phyloP scores from a whole-genome alignment of 768 basidiomycete species.

The Strobilomyces confusus region DNA sequence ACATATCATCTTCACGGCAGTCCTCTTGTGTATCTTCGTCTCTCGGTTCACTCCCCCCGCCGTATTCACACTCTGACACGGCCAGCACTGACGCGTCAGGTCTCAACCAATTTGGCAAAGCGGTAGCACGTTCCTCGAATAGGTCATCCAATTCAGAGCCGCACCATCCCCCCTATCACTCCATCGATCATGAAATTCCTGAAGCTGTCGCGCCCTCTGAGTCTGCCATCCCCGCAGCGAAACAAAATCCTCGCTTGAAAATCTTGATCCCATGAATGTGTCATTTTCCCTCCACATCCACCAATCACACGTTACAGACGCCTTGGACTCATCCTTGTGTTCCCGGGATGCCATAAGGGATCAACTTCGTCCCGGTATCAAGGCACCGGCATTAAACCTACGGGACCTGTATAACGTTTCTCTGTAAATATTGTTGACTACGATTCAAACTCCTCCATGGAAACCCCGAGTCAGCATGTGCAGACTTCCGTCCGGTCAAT shows the following conservation, averaged over 20 bases:
- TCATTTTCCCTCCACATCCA: neutral
- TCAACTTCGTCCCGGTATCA: slow-evolving; percentile 5
- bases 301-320: neutral
- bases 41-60: neutral
- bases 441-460: slow-evolving; percentile 1
- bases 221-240: neutral
- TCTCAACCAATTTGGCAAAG: neutral
- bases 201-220: neutral
- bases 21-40: neutral
- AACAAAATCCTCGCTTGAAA: neutral
- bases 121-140: neutral
- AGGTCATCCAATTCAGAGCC: neutral
- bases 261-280: slow-evolving; percentile 1
- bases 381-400: slow-evolving; percentile 4
- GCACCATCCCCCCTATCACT: neutral
- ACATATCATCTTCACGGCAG: slow-evolving; percentile 6
- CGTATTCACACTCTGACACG: slow-evolving; percentile 4
- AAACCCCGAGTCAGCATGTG: neutral
- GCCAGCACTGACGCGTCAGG: neutral
- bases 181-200: neutral
- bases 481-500: slow-evolving; percentile 3
- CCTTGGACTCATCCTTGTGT: neutral
- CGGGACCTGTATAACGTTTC: neutral
- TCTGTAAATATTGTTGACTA: neutral
- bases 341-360: slow-evolving; percentile 1